phyloP scores from a whole-genome alignment of 495 filamentous ascomycete genomes.

The Articulospora tetracladia region DNA sequence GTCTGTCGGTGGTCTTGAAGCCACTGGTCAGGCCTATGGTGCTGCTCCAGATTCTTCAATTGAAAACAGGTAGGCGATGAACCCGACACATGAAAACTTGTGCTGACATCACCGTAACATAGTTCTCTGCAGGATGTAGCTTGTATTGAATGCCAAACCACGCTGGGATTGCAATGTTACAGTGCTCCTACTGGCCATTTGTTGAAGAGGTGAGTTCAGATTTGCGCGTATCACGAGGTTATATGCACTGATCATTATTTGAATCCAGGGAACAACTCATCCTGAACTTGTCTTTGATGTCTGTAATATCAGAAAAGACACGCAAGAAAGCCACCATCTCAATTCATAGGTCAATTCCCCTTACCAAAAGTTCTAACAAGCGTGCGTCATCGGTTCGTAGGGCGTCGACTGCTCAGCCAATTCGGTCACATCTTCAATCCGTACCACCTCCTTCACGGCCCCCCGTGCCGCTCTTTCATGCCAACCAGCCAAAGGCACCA shows the following conservation, averaged over 20 bases:
- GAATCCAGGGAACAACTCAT: slow-evolving; percentile 23
- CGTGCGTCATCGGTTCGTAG: neutral
- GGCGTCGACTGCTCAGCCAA: slow-evolving; percentile 8
- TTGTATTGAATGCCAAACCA: slow-evolving; percentile 13
- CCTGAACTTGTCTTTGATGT: slow-evolving; percentile 19
- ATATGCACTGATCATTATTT: neutral
- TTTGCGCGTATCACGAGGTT: neutral
- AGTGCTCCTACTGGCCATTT: slow-evolving; percentile 20
- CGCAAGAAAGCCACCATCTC: slow-evolving; percentile 17
- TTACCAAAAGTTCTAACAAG: slow-evolving; percentile 1
- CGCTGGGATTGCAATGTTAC: slow-evolving; percentile 22
- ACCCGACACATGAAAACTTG: neutral
- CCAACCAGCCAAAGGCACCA: neutral
- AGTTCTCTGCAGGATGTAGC: slow-evolving; percentile 23
- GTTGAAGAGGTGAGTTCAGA: slow-evolving; percentile 11
- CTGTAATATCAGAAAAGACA: slow-evolving; percentile 11
- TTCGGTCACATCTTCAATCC: neutral
- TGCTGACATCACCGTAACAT: slow-evolving; percentile 5
- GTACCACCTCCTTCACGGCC: neutral
- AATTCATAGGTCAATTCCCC: slow-evolving; percentile 7
- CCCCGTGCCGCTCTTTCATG: neutral
- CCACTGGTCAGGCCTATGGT: slow-evolving; percentile 3
- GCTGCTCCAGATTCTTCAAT: slow-evolving; percentile 10
- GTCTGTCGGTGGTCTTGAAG: slow-evolving; percentile 14
- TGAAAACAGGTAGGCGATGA: slow-evolving; percentile 12